Base-by-base conservation (phyloP, 139 green algal genomes). In the Chlorella sp. region DNA sequence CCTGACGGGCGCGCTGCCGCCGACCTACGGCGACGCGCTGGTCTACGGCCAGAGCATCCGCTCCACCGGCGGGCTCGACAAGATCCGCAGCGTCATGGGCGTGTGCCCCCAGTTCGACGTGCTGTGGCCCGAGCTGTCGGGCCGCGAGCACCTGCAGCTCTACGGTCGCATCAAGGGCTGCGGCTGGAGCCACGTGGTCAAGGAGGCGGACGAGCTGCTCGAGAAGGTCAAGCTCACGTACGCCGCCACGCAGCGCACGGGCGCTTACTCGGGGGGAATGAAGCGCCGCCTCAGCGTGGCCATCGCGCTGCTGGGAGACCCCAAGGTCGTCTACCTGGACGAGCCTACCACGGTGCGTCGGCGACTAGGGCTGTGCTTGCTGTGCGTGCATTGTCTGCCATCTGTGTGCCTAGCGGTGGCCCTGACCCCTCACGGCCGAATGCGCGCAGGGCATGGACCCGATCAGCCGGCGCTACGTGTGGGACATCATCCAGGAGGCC, bases 231-330 rank as follows among this genome's bases (percentile, higher is more conserved):
- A 87, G 82, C 86, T 96, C 59, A 86, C 70, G 6, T 78, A 87
- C 59, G 78, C 82, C 0, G 72, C 61, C n/a, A n/a, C 29, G 0
- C 70, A 87, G 73, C 80, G 80, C 70, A 79, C 72, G 20, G 80
- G 72, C 30, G 77, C 83, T 50, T 96, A 95, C 83, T 86, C 72
- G 2, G 91, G 88, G 22, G 91, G 91, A 69, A 96, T 97, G 92
- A 91, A 90, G 71, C 87, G 92, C 1, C 85, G 91, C 27, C 86
- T 97, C 10, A 88, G 71, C 42, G 89, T 97, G 61, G 95, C 94
- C 0, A 91, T 97, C 33, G 88, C 94, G 5, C 82, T 98, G 36
- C 87, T 98, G 63, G 93, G 94, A 0, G 86, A 96, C 77, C 94
- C 94, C 5, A 86, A 88, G 65, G 78, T 98, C 24, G 88, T 98